phyloP scores from a whole-genome alignment of 306 rosid genomes.

The Ammopiptanthus mongolicus region DNA sequence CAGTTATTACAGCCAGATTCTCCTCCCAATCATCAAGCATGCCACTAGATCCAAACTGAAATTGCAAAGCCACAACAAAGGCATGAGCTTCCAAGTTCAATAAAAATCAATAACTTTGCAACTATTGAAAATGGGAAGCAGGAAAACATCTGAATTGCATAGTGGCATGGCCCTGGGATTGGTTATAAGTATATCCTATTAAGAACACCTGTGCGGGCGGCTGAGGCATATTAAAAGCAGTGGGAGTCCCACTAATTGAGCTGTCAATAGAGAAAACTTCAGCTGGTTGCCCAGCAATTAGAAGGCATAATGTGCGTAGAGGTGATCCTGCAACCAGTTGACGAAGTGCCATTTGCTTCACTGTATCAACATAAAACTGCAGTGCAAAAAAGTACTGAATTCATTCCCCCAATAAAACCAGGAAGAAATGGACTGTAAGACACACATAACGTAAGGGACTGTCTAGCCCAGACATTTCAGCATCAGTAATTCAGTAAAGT shows the following conservation, averaged over 20 bases:
- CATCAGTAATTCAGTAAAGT: not conserved
- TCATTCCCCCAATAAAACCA: slow-evolving; percentile 21
- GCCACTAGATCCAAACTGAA: slow-evolving; percentile 53
- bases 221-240: slow-evolving; percentile 33
- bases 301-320: slow-evolving; percentile 85
- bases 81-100: slow-evolving; percentile 10
- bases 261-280: slow-evolving; percentile 66
- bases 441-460: slow-evolving; percentile 5
- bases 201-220: slow-evolving; percentile 61
- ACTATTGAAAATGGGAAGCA: not conserved
- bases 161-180: not conserved
- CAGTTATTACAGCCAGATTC: slow-evolving; percentile 89
- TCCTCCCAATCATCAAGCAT: slow-evolving; percentile 96
- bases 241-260: slow-evolving; percentile 27
- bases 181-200: slow-evolving; percentile 2
- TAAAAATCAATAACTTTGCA: slow-evolving; percentile 2
- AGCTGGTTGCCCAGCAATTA: slow-evolving; percentile 94
- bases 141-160: not conserved
- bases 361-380: slow-evolving; percentile 88
- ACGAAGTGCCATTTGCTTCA: slow-evolving; percentile 83
- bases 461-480: slow-evolving; percentile 22
- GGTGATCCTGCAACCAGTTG: slow-evolving; percentile 89
- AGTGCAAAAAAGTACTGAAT: slow-evolving; percentile 26
- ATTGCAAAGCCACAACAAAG: slow-evolving; percentile 18
- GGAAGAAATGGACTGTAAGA: slow-evolving; percentile 5